phyloP scores from a whole-genome alignment of 768 basidiomycete genomes.

The Leccinum obscurum region DNA sequence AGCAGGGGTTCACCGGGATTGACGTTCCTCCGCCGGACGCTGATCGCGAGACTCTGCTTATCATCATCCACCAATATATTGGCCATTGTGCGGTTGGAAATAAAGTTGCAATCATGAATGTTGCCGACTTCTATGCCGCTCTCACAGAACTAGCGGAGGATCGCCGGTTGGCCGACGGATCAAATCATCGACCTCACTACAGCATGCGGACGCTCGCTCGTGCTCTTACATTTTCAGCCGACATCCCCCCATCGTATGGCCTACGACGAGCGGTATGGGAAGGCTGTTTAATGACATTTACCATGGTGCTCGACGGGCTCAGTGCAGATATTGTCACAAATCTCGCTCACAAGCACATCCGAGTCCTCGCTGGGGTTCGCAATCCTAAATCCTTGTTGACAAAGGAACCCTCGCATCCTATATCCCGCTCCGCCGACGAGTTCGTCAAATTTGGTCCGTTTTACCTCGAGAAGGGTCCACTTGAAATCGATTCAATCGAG shows the following conservation, averaged over 20 bases:
- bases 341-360: constrained; percentile 76
- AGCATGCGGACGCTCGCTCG: constrained; percentile 96
- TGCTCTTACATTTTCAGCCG: constrained; percentile 86
- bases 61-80: constrained; percentile 88
- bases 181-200: constrained; percentile 91
- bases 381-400: constrained; percentile 75
- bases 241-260: constrained; percentile 74
- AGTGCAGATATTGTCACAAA: constrained; percentile 66
- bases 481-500: constrained; percentile 61
- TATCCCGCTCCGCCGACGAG: constrained; percentile 45
- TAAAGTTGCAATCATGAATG: constrained; percentile 82
- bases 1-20: constrained; percentile 88
- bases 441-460: constrained; percentile 90
- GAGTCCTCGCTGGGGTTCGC: constrained; percentile 62
- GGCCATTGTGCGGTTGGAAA: constrained; percentile 81
- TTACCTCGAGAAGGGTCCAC: constrained; percentile 79
- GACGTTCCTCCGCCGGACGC: constrained; percentile 94
- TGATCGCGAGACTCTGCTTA: constrained; percentile 85
- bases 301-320: constrained; percentile 82
- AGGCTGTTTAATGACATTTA: constrained; percentile 96
- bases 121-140: constrained; percentile 86
- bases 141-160: constrained; percentile 74
- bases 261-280: constrained; percentile 91
- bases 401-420: constrained; percentile 62
- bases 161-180: constrained; percentile 86